phyloP scores from a whole-genome alignment of 2,329 filamentous ascomycete genomes.

The Leptographium wingfieldii region DNA sequence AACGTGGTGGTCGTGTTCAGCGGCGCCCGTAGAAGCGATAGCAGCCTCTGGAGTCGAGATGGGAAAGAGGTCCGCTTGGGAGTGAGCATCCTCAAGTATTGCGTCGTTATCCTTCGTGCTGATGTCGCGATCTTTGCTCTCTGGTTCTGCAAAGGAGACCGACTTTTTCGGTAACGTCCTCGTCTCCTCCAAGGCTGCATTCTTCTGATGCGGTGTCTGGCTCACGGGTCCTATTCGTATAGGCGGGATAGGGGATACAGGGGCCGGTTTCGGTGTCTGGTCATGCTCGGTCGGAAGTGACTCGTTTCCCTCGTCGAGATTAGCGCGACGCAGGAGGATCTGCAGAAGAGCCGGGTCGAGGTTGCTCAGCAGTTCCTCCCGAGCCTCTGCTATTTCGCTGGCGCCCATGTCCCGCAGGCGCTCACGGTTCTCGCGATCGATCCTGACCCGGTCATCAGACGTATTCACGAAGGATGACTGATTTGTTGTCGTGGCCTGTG shows the following conservation, averaged over 20 bases:
- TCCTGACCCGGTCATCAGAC: constrained; percentile 52
- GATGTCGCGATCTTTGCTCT: neutral
- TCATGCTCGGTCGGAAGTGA: neutral
- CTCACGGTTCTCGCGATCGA: constrained; percentile 71
- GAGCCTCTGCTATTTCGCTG: constrained; percentile 69
- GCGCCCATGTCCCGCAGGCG: constrained; percentile 66
- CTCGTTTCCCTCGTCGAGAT: constrained; percentile 47
- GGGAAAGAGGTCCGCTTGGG: constrained; percentile 30
- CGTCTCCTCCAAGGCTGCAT: neutral
- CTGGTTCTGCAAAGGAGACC: constrained; percentile 12
- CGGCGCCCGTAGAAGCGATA: constrained; percentile 9
- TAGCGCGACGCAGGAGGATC: constrained; percentile 62
- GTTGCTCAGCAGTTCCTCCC: constrained; percentile 65
- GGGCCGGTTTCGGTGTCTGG: neutral
- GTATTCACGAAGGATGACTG: neutral
- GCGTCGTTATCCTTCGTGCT: neutral
- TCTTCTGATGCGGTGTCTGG: neutral
- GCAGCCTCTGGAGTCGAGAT: constrained; percentile 18
- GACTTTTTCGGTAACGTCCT: constrained; percentile 17
- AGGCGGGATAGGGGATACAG: neutral
- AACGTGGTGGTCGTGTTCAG: constrained; percentile 1
- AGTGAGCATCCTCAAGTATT: constrained; percentile 28
- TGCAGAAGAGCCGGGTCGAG: constrained; percentile 67
- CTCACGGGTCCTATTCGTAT: neutral
- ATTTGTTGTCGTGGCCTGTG: neutral